Evolutionary conservation across 2,329 filamentous ascomycete species (phyloP), one percentile per base, ranked within the genome.

Genomic region (Claviceps africana): DNA sequence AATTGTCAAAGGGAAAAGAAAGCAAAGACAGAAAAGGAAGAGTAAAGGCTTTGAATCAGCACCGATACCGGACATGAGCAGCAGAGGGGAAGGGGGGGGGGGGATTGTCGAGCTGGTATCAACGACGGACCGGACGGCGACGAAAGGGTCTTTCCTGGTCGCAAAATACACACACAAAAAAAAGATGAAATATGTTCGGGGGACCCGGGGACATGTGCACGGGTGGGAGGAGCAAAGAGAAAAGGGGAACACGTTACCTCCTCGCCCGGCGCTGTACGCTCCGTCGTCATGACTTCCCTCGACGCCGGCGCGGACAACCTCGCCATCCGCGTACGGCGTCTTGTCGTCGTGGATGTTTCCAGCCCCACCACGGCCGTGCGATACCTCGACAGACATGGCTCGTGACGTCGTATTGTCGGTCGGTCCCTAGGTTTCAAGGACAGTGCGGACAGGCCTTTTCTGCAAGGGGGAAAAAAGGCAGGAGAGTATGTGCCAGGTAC

Each of bases 241-340:
- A 8, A 10, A 46, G 17, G 25, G 17, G 7, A 22, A 48, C 33
- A 31, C 59, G 70, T 59, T 65, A 79, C 78, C 78, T 71, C 78
- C 78, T 60, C 78, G 74, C 22, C 78, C 78, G 10, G 77, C 72
- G 63, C 76, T 80, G 63, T 72, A 80, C 44, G 76, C 74, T 58
- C 78, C 78, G 56, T 80, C 77, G 25, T 72, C 72, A 58, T 81
- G 77, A 63, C 73, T 76, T 56, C 77, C 77, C 61, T 71, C 70
- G 3, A 67, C 62, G 48, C 77, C 78, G 44, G 71, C 61, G 47
- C 79, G 77, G 52, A 78, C 77, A 51, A 84, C 77, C 56, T 79
- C 77, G 59, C 79, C 81, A 57, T 84, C 81, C 56, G 74, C 72
- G 61, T 84, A 84, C 58, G 72, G 60, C 39, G 78, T 82, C 55